Evolutionary conservation across 2,329 filamentous ascomycete species (phyloP).

Genomic region (Simplicillium sp.): DNA sequence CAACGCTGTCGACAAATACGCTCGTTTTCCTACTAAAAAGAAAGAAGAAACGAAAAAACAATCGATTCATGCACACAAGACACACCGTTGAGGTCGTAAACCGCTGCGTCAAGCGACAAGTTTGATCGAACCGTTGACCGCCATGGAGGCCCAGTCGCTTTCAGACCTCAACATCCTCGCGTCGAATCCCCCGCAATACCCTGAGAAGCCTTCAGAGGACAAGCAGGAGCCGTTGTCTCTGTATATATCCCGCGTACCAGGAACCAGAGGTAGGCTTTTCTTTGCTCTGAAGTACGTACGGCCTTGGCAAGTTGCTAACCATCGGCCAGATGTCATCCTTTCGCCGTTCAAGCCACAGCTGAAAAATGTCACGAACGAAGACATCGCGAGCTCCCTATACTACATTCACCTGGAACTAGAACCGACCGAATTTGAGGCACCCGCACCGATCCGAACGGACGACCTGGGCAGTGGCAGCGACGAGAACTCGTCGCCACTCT

Average conservation of each 20-base stretch:
- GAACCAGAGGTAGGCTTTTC: conserved; percentile 61
- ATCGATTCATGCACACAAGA: too few species aligned
- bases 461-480: conserved; percentile 30
- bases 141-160: conserved; percentile 73
- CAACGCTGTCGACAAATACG: too few species aligned
- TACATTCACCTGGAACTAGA: conserved; percentile 65
- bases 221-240: conserved; percentile 65
- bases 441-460: conserved; percentile 16
- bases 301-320: background rate
- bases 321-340: conserved; percentile 68
- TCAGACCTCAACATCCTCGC: conserved; percentile 72
- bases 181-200: conserved; percentile 78
- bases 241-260: conserved; percentile 90
- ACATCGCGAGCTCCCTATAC: conserved; percentile 81
- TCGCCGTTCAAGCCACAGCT: conserved; percentile 81
- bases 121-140: too few species aligned
- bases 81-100: too few species aligned
- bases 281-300: background rate
- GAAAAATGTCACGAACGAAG: conserved; percentile 81
- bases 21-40: too few species aligned
- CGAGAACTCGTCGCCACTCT: conserved; percentile 29
- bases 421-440: conserved; percentile 38
- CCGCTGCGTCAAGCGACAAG: too few species aligned
- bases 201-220: conserved; percentile 62
- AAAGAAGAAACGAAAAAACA: too few species aligned